These are phyloP conservation scores for Trichoderma brevicompactum DNA, from an alignment of 2,329 filamentous ascomycete species.

Conservation along the genomic window DNA sequence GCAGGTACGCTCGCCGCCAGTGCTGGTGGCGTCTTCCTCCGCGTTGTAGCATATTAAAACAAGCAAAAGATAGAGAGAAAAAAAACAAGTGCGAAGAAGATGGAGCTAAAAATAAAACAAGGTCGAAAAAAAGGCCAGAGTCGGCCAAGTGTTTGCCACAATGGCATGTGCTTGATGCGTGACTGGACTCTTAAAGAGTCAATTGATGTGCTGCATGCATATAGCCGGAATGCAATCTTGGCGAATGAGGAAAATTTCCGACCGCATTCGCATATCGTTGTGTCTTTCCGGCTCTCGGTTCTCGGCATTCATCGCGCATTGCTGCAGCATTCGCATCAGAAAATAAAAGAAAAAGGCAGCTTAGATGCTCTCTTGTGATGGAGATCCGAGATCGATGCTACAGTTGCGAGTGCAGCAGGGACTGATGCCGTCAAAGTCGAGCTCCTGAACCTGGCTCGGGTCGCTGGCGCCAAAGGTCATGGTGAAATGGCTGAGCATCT, in stretches of 20 bases:
- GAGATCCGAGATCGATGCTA: constrained; percentile 42
- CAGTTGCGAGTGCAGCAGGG: constrained; percentile 49
- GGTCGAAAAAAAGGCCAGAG: background rate
- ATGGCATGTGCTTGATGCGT: background rate
- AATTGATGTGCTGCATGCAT: constrained; percentile 12
- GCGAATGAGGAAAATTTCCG: constrained; percentile 28
- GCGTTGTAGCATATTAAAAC: constrained; percentile 6
- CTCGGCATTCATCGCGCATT: constrained; percentile 11
- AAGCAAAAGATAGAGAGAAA: background rate
- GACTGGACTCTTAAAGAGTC: background rate
- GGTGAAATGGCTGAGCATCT: constrained; percentile 52
- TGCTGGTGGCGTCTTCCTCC: constrained; percentile 9
- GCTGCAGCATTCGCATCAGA: background rate
- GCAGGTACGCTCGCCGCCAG: constrained; percentile 14
- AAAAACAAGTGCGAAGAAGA: background rate
- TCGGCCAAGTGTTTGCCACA: background rate
- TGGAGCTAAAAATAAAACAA: background rate
- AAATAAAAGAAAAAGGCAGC: background rate
- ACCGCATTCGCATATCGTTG: constrained; percentile 18
- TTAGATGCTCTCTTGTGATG: constrained; percentile 1
- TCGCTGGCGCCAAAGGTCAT: constrained; percentile 51
- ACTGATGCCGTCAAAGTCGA: constrained; percentile 47
- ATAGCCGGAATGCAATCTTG: constrained; percentile 10
- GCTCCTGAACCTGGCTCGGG: constrained; percentile 40
- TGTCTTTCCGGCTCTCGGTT: constrained; percentile 14